These are phyloP conservation scores for Epicoccum sorghinum DNA, from an alignment of 2,329 filamentous ascomycete species.

Conservation along the genomic window DNA sequence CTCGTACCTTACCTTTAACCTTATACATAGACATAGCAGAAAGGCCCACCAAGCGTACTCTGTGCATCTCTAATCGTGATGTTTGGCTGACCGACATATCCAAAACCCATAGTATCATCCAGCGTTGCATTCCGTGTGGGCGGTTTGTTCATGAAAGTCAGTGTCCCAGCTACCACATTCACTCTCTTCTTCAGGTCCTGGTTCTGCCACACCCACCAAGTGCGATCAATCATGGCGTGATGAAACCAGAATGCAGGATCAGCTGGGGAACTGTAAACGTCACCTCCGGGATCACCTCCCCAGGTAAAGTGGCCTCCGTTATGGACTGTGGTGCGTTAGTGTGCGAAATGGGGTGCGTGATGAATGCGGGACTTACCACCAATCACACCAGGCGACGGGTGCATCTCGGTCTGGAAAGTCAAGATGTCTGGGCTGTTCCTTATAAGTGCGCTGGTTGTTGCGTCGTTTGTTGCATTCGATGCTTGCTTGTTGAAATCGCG, in stretches of 20 bases:
- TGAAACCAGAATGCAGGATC: conserved; percentile 46
- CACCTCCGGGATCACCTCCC: conserved; percentile 50
- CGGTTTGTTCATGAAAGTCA: conserved; percentile 47
- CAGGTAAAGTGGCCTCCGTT: conserved; percentile 51
- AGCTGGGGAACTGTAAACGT: conserved; percentile 51
- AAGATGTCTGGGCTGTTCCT: background rate
- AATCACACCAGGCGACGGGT: conserved; percentile 19
- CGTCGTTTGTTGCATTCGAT: background rate
- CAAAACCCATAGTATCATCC: conserved; percentile 8
- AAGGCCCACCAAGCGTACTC: conserved; percentile 51
- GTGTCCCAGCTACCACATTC: conserved; percentile 45
- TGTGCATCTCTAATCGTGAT: conserved; percentile 47
- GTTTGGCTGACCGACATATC: conserved; percentile 14
- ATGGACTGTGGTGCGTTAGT: conserved; percentile 35
- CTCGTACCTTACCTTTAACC: no score
- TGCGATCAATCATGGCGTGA: conserved; percentile 53
- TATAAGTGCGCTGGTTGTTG: background rate
- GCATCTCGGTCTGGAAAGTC: background rate
- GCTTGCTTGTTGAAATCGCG: conserved; percentile 42
- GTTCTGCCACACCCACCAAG: conserved; percentile 58
- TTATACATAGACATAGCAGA: conserved; percentile 51
- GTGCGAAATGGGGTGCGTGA: no score
- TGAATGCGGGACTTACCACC: conserved; percentile 21
- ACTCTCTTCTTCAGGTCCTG: conserved; percentile 44
- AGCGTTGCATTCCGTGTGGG: conserved; percentile 20